phyloP scores from a whole-genome alignment of 2,329 filamentous ascomycete species.

The Colletotrichum costaricense region DNA sequence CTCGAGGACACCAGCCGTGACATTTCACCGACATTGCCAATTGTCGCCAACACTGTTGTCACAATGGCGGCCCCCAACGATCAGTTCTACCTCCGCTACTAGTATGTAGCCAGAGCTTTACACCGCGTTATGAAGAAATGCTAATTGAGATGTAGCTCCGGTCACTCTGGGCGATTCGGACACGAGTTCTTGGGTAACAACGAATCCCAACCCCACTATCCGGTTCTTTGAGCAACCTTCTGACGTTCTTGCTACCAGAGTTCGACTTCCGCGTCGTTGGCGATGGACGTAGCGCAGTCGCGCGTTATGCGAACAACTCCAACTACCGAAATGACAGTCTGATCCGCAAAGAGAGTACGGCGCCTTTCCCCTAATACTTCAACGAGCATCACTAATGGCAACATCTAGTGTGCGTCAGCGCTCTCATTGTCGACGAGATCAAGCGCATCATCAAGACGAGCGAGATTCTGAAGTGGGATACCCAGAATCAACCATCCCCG shows the following conservation, averaged over 20 bases:
- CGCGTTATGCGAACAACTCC: conserved; percentile 98
- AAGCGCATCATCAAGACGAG: conserved; percentile 97
- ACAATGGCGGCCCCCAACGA: conserved; percentile 78
- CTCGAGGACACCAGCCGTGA: conserved; percentile 36
- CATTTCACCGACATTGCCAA: conserved; percentile 25
- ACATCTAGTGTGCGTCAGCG: conserved; percentile 89
- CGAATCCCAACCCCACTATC: neutral
- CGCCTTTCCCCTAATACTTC: neutral
- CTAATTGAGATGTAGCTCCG: conserved; percentile 73
- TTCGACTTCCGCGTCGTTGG: conserved; percentile 95
- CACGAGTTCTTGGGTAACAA: conserved; percentile 93
- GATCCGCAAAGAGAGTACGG: conserved; percentile 98
- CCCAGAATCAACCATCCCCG: conserved; percentile 39
- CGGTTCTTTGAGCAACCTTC: neutral
- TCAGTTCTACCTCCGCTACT: conserved; percentile 96
- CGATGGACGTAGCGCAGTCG: conserved; percentile 92
- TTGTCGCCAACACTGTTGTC: conserved; percentile 36
- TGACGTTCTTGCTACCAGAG: conserved; percentile 66
- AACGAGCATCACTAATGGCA: neutral
- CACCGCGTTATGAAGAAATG: fast-evolving
- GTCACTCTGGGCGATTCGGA: conserved; percentile 95
- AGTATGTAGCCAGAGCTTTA: conserved; percentile 69
- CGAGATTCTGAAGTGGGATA: conserved; percentile 90
- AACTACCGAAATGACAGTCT: conserved; percentile 99
- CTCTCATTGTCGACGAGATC: conserved; percentile 90